Conservation (phyloP, 805 yeast species). For the Cyberlindnera americana region DNA sequence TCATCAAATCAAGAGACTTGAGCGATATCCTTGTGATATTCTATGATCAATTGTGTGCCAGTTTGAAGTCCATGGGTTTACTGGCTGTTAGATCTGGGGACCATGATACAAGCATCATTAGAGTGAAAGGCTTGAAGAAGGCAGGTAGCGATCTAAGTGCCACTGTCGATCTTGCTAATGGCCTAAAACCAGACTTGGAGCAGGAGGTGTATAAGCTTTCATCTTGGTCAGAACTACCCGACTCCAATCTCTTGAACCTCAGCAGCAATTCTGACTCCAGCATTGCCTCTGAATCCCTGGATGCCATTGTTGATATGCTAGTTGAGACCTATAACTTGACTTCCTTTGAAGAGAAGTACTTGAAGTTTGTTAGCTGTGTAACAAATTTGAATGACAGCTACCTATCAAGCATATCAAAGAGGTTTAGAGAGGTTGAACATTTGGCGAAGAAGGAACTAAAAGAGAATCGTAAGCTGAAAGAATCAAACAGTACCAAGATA, state of each 20-base stretch:
- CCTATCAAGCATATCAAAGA: conserved; percentile 51
- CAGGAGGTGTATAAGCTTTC: conserved; percentile 36
- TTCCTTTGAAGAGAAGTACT: conserved; percentile 26
- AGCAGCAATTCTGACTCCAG: conserved; percentile 4
- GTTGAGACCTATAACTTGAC: conserved; percentile 22
- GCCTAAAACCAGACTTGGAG: conserved; percentile 35
- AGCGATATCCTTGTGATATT: conserved; percentile 34
- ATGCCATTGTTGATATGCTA: conserved; percentile 15
- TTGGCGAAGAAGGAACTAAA: conserved; percentile 82
- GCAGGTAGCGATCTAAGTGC: conserved; percentile 34
- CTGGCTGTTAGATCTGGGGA: conserved; percentile 47
- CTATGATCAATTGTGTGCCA: conserved; percentile 20
- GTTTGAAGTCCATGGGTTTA: conserved; percentile 54
- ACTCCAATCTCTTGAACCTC: conserved; percentile 15
- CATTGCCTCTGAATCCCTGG: conserved; percentile 17
- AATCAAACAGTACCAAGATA: conserved; percentile 50
- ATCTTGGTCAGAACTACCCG: conserved; percentile 46
- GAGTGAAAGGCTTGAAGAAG: conserved; percentile 76
- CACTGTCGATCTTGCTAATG: conserved; percentile 37
- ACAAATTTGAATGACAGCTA: conserved; percentile 30
- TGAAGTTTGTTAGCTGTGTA: conserved; percentile 21
- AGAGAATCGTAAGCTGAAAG: conserved; percentile 53
- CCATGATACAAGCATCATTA: conserved; percentile 39
- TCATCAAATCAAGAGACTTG: conserved; percentile 39
- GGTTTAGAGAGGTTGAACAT: conserved; percentile 87